Evolutionary conservation across 73 alveolate species (phyloP), one percentile per base, ranked within the genome.

Genomic region (Durusdinium trenchii): DNA sequence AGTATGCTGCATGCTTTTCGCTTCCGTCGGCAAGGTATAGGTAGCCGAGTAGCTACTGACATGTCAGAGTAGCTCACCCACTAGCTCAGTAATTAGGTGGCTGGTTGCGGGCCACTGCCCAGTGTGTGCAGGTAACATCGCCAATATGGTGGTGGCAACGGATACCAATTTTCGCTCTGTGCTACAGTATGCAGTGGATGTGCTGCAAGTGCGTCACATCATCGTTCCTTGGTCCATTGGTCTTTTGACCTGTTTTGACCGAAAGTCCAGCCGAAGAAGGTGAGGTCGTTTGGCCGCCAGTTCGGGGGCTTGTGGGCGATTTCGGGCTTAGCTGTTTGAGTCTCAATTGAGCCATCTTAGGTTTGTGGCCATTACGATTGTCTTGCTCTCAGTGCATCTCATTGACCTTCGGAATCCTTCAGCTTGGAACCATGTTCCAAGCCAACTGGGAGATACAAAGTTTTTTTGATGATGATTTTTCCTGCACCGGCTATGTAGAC

Each of bases 301-400:
- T n/a, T n/a, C n/a, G n/a, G n/a, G n/a, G n/a, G n/a, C n/a, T n/a
- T n/a, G n/a, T n/a, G n/a, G n/a, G n/a, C n/a, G n/a, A n/a, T n/a
- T n/a, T n/a, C n/a, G n/a, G n/a, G n/a, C n/a, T n/a, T n/a, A n/a
- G n/a, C n/a, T n/a, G n/a, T n/a, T n/a, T n/a, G n/a, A n/a, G n/a
- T n/a, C n/a, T n/a, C n/a, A 35, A 28, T 35, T 6, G 40, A 6
- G 6, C 61, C n/a, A 2, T 45, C 54, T 26, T 35, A 86, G 95
- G 95, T 86, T 6, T 86, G 95, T 38, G 97, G 97, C 50, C 97
- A 90, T 87, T 90, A 90, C 60, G 97, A 90, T n/a, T 90, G 97
- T 28, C 69, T 12, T 57, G 69, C 23, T 57, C 69, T 23, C 69
- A 12, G 32, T 23, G 23, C 12, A 57, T 57, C 69, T 16, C 32